Evolutionary conservation across 257 asterid genomes (phyloP), one percentile per base, ranked within the genome.

Genomic region (Catharanthus roseus): DNA sequence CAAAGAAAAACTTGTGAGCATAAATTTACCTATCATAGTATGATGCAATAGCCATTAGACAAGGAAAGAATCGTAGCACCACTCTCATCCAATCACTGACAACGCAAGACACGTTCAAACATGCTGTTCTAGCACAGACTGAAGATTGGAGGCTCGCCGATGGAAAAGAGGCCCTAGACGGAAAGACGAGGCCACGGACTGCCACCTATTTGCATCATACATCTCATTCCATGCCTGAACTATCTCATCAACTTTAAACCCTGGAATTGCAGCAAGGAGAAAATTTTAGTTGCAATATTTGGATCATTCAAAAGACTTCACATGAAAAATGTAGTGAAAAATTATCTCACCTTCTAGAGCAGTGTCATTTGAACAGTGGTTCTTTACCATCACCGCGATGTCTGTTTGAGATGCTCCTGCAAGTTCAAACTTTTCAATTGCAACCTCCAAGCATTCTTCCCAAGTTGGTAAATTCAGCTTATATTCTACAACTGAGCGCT

Each of bases 181-280:
- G 77, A 83, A 89, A 71, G 93, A 78, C 34, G 96, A 81, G 69
- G 80, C 85, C 26, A 90, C 88, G 38, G 84, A 78, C 72, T 85
- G 92, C 97, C 99, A 93, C 81, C 86, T 86, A 71, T 91, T 89
- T 53, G 86, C 88, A 78, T 91, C 97, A 72, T 89, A 89, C 96
- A 91, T 88, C 80, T 93, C 99, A 74, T 87, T 93, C 96, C 97
- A 91, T n/a, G 99, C 99, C 85, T 91, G 97, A 70, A 93, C 92
- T 75, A 93, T 86, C 83, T 93, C 99, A 68, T 89, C 96, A 73
- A 91, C 93, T 81, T 91, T 89, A 84, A 93, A 93, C 78, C 96
- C 99, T 93, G 70, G 50, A 72, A 47, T 73, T 42, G 38, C 73
- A 73, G 53, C 69, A 74, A 58, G 58, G 70, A 63, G 65, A 49